These are phyloP conservation scores for Fusarium aywerte DNA, from an alignment of 2,329 filamentous ascomycete genomes.

Conservation along the genomic window DNA sequence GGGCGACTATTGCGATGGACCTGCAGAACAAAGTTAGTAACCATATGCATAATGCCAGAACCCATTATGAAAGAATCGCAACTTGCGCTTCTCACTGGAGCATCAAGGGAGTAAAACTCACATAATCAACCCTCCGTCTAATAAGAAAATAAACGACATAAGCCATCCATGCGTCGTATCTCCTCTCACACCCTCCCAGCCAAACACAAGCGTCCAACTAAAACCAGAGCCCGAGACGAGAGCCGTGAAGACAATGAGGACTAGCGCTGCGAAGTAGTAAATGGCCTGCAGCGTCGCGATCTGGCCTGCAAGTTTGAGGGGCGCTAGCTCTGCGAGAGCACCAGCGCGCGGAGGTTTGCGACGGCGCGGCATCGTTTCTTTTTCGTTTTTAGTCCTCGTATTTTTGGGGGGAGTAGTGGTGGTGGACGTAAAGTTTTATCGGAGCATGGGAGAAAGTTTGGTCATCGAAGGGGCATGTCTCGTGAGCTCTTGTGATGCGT, in stretches of 20 bases:
- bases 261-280: slow-evolving; percentile 63
- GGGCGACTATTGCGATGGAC: slow-evolving; percentile 81
- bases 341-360: slow-evolving; percentile 68
- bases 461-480: slow-evolving; percentile 42
- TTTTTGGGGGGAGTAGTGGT: too few relatives aligned
- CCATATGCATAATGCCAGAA: neutral
- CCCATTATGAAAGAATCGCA: neutral
- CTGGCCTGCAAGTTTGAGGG: slow-evolving; percentile 68
- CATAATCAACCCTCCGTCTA: slow-evolving; percentile 66
- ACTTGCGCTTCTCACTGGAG: neutral
- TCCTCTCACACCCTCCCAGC: slow-evolving; percentile 67
- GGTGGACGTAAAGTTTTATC: neutral
- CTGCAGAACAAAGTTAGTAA: slow-evolving; percentile 58
- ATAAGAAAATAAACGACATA: slow-evolving; percentile 66
- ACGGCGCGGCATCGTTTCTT: slow-evolving; percentile 61
- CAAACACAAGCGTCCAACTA: slow-evolving; percentile 64
- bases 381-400: too few relatives aligned
- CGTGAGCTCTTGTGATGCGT: slow-evolving; percentile 23
- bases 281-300: slow-evolving; percentile 67
- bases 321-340: slow-evolving; percentile 70
- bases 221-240: slow-evolving; percentile 68
- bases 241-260: slow-evolving; percentile 67
- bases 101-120: slow-evolving; percentile 45
- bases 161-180: slow-evolving; percentile 72
- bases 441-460: neutral